Evolutionary conservation across 495 filamentous ascomycete species (phyloP).

Genomic region (Letharia lupina): DNA sequence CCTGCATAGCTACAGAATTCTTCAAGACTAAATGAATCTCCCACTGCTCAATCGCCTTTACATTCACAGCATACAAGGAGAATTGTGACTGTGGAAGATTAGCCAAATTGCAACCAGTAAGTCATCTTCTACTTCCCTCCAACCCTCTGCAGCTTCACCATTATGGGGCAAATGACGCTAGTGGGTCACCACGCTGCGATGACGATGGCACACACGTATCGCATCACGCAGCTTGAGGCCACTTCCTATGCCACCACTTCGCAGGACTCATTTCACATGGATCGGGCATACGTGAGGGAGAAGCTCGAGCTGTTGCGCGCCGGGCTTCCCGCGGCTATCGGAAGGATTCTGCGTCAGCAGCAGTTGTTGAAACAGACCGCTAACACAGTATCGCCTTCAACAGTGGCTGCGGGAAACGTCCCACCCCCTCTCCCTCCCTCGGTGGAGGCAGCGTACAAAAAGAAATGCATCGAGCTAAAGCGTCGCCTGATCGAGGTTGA

Average conservation of each 20-base stretch:
- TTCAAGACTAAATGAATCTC: neutral
- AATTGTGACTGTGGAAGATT: neutral
- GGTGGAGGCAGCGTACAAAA: conserved; percentile 90
- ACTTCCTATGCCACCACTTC: neutral
- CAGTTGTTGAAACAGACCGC: neutral
- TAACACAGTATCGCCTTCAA: conserved; percentile 5
- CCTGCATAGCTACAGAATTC: neutral
- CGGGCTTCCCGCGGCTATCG: neutral
- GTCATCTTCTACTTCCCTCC: neutral
- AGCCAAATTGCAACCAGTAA: neutral
- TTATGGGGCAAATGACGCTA: neutral
- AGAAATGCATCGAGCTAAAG: conserved; percentile 94
- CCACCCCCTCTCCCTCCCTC: conserved; percentile 75
- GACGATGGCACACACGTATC: too few species aligned
- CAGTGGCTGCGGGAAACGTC: conserved; percentile 37
- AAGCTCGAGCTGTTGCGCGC: neutral
- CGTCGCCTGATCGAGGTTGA: conserved; percentile 85
- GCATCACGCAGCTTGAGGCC: neutral
- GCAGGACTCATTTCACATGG: neutral
- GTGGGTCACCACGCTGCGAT: neutral
- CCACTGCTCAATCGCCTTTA: neutral
- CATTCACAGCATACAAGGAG: neutral
- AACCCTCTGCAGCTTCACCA: neutral
- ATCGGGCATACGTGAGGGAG: neutral
- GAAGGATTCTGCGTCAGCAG: neutral